Conservation (phyloP, 2,329 filamentous ascomycete species). For the Beauveria bassiana region DNA sequence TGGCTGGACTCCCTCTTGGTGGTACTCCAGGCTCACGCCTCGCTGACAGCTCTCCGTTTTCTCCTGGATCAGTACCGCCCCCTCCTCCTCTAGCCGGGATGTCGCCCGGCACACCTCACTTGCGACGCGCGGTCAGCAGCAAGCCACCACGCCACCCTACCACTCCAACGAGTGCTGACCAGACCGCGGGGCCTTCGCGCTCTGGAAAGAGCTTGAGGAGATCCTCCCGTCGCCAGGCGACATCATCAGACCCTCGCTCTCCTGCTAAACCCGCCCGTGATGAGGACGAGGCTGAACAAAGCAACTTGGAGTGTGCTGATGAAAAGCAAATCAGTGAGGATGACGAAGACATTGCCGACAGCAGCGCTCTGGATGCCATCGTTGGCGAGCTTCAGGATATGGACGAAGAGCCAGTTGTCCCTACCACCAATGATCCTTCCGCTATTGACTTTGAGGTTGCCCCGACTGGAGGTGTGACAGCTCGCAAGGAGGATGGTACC, state of each 20-base stretch:
- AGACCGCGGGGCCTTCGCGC: conserved; percentile 39
- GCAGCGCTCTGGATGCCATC: conserved; percentile 68
- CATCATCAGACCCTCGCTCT: conserved; percentile 43
- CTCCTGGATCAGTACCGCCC: conserved; percentile 27
- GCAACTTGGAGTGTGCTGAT: conserved; percentile 84
- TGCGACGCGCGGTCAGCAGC: conserved; percentile 33
- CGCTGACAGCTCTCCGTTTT: conserved; percentile 35
- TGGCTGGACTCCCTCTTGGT: conserved; percentile 60
- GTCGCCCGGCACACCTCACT: conserved; percentile 25
- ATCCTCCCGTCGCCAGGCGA: conserved; percentile 53
- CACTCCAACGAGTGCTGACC: conserved; percentile 34
- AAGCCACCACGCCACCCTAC: conserved; percentile 31
- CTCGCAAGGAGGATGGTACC: conserved; percentile 85
- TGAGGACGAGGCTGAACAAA: conserved; percentile 55
- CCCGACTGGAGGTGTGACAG: conserved; percentile 78
- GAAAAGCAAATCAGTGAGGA: conserved; percentile 74
- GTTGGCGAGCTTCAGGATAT: conserved; percentile 87
- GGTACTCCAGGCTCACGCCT: conserved; percentile 37
- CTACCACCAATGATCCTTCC: conserved; percentile 51
- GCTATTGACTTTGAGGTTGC: conserved; percentile 90
- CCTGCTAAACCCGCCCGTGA: conserved; percentile 44
- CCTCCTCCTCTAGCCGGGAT: conserved; percentile 26
- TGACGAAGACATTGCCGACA: conserved; percentile 61
- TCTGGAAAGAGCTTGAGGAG: conserved; percentile 55
- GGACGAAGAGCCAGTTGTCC: conserved; percentile 48